Conservation (phyloP, 164 flowering plant genomes). For the Nymphaea colorata region DNA sequence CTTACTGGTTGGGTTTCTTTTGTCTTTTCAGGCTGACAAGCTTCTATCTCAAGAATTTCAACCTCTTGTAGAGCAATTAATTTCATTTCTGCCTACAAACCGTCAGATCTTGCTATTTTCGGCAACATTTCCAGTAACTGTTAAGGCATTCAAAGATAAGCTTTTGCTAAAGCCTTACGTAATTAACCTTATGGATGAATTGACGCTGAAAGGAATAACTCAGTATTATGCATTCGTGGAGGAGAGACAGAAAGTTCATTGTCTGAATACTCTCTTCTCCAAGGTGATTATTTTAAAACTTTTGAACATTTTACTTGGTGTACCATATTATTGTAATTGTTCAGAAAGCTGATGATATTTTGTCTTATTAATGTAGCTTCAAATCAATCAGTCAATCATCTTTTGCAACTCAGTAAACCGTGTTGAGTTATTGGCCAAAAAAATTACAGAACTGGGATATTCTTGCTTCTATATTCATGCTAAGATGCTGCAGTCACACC, state of each 20-base stretch:
- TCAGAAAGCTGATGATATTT: neutral
- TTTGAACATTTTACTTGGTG: neutral
- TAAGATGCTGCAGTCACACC: conserved; percentile 83
- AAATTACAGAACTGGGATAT: conserved; percentile 80
- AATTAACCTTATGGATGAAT: conserved; percentile 82
- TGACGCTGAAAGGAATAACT: conserved; percentile 77
- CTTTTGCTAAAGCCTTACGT: conserved; percentile 51
- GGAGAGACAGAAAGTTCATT: conserved; percentile 80
- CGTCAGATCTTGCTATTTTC: conserved; percentile 77
- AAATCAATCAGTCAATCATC: conserved; percentile 79
- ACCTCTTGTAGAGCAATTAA: conserved; percentile 66
- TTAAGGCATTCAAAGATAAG: conserved; percentile 71
- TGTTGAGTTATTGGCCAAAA: conserved; percentile 72
- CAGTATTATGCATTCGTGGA: conserved; percentile 84
- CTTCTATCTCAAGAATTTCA: conserved; percentile 75
- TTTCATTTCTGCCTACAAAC: conserved; percentile 39
- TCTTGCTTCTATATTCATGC: conserved; percentile 88
- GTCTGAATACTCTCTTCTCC: conserved; percentile 73
- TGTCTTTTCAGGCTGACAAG: conserved; percentile 57
- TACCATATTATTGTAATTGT: neutral
- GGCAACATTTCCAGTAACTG: conserved; percentile 81
- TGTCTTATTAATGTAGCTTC: conserved; percentile 6
- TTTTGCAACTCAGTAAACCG: conserved; percentile 87
- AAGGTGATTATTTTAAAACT: conserved; percentile 33
- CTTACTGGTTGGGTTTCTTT: neutral